Evolutionary conservation across 495 filamentous ascomycete genomes (phyloP), one percentile per base, ranked within the genome.

Genomic region (Penicillium tannophilum): DNA sequence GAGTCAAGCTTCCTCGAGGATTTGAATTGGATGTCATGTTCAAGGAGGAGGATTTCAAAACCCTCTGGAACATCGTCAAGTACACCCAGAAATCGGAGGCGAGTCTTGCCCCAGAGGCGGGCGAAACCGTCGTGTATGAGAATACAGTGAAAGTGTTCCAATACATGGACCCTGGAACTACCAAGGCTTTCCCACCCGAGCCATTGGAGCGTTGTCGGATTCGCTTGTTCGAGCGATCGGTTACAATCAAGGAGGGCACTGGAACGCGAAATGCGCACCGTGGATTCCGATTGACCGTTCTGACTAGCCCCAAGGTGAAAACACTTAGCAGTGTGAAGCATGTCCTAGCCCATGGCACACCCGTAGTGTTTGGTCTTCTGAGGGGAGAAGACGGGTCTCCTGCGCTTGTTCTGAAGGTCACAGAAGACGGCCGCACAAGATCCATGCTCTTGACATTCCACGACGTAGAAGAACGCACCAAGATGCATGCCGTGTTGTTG

Each of bases 1-100:
- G 82, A 24, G 72, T 95, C 28, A 82, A 81, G 54, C 72, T 95
- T 12, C 85, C 88, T 3, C 82, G 87, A 44, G 86, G 88, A 1
- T 89, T 91, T 61, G 74, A 86, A 43, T 66, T 93, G 31, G 80
- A 82, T 46, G 71, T 95, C 8, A 81, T 85, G 55, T 90, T 89
- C 73, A 76, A 77, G 12, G 89, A 92, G 65, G 78, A 82, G 10
- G 89, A 92, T 63, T 93, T 88, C 75, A 85, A 84, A 57, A 85
- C 79, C 23, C 68, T 96, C 14, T 91, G 88, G 84, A 86, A 86
- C 59, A 90, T 94, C 64, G 88, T 88, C 57, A 90, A 94, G 52
- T 90, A 93, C 61, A 89, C 88, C 23, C 82, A 81, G 33, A 89
- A 88, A 63, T 84, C 92, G 0, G 86, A 91, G 61, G 76, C 79